Conservation (phyloP, 345 rosid genomes). For the Excoecaria cochinchinensis region DNA sequence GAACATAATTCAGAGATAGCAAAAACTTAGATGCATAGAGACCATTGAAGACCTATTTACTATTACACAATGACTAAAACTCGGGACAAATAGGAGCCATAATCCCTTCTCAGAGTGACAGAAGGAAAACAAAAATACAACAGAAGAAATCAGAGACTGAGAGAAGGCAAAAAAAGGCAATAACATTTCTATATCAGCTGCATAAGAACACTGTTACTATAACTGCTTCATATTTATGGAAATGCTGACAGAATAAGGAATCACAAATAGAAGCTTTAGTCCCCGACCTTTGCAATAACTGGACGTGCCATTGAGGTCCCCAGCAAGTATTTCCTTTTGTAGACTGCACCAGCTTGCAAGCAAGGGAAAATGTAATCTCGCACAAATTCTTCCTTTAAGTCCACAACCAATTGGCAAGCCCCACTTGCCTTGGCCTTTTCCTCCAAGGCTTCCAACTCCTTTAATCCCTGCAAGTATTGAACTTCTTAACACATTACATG, state of each 20-base stretch:
- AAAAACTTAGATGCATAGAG: neutral
- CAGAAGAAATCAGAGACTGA: neutral
- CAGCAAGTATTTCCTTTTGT: constrained; percentile 85
- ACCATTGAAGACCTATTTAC: neutral
- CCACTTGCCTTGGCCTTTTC: constrained; percentile 95
- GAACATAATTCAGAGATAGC: neutral
- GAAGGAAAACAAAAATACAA: neutral
- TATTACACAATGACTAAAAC: neutral
- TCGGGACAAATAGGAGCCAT: neutral
- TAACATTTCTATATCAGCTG: neutral
- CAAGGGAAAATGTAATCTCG: constrained; percentile 84
- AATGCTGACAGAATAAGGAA: neutral
- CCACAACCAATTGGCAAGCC: constrained; percentile 89
- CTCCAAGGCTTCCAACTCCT: constrained; percentile 92
- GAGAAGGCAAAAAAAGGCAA: neutral
- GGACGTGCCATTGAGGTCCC: constrained; percentile 99
- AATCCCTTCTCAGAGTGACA: neutral
- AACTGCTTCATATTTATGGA: neutral
- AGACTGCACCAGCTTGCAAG: constrained; percentile 90
- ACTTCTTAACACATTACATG: constrained; percentile 3
- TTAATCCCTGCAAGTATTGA: constrained; percentile 55
- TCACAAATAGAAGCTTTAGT: neutral
- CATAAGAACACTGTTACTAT: neutral
- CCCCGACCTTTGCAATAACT: constrained; percentile 83
- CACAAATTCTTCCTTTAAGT: constrained; percentile 88